phyloP scores from a whole-genome alignment of 169 alveolate species.

The Miamiensis avidus region DNA sequence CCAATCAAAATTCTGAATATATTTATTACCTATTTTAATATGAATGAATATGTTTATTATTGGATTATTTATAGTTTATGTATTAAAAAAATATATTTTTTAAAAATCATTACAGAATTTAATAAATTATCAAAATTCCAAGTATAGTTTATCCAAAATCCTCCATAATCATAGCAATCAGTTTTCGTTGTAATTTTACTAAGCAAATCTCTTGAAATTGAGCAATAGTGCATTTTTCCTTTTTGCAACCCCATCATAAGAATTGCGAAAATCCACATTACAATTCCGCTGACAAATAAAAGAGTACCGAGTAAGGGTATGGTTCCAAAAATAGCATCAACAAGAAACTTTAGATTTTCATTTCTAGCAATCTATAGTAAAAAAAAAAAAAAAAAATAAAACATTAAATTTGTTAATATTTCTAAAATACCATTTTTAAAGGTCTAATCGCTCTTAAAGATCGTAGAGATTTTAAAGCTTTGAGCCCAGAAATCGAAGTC shows the following conservation, averaged over 20 bases:
- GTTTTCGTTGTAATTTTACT: neutral
- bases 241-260: neutral
- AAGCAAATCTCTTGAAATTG: neutral
- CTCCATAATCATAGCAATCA: neutral
- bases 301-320: conserved; percentile 5
- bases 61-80: neutral
- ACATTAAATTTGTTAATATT: too few relatives aligned
- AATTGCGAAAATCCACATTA: conserved; percentile 22
- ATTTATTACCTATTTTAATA: too few relatives aligned
- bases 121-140: conserved; percentile 12
- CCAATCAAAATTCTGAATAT: neutral
- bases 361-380: neutral
- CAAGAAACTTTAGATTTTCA: conserved; percentile 1
- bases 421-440: neutral
- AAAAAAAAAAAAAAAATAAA: too few relatives aligned
- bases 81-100: neutral
- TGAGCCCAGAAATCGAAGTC: neutral
- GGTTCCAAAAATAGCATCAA: conserved; percentile 9
- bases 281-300: neutral
- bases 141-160: conserved; percentile 3
- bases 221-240: conserved; percentile 11
- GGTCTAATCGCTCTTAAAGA: conserved; percentile 15
- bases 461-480: conserved; percentile 18
- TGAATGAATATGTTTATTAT: too few relatives aligned
- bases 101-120: neutral